Evolutionary conservation across 768 basidiomycete genomes (phyloP), one percentile per base, ranked within the genome.

Genomic region (Mycena polygramma): DNA sequence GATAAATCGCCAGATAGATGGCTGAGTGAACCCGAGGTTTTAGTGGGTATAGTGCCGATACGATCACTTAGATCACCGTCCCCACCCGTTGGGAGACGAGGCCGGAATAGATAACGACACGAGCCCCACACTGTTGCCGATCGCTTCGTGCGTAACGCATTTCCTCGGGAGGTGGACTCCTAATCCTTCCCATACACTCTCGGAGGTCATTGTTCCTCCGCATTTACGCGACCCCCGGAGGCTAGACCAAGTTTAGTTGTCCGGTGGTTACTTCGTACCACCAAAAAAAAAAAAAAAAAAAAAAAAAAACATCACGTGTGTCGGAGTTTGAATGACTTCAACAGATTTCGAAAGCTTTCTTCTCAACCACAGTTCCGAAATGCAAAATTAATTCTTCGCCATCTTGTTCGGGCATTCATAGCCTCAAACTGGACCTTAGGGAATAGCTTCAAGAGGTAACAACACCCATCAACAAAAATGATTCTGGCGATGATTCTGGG

Each of bases 81-180:
- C 57, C 55, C n/a, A 24, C 57, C 57, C 57, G 48, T 49, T 7
- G 48, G 55, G 11, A 36, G 37, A 22, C 7, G 55, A 37, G 55
- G 55, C 8, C 55, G 37, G 55, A 49, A 57, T 57, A 37, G 55
- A n/a, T 57, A 49, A 57, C 7, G 55, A 11, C 7, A 7, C 2
- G 55, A 57, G 55, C 15, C 55, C 55, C 55, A 57, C 55, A 57
- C 55, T 39, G n/a, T n/a, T 17, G 20, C 36, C 48, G 14, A n/a
- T 49, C 2, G 48, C 48, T 49, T 9, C n/a, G 55, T 57, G 55
- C 37, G 35, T 41, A 41, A 37, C 7, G 35, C 57, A 59, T 59
- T 59, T 59, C 58, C 58, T 59, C 58, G 46, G 58, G 58, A n/a
- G 58, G 43, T 45, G 58, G 43, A 45, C 45, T 14, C 41, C 9